A percentile compares a stretch with the other conserved stretches of the same genome.
Evolutionary conservation across 176 grass and related monocot species (phyloP).

Genomic region (Bolboschoenus planiculmis): DNA sequence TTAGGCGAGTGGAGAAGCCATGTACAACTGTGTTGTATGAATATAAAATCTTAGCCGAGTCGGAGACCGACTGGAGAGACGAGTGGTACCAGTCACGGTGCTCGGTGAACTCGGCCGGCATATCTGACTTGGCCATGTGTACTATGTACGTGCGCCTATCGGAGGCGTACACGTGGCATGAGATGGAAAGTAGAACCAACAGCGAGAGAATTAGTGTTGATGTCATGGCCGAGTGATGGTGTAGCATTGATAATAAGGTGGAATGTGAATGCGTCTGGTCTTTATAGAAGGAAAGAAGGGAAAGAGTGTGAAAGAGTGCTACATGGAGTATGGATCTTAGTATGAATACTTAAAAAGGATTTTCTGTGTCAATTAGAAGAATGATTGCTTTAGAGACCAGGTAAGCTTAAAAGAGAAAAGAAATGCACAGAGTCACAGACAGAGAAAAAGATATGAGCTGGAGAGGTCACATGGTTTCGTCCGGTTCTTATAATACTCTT

Average conservation of each 20-base stretch:
- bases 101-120: conserved; percentile 49
- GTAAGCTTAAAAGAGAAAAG: background rate
- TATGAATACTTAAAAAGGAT: background rate
- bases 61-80: conserved; percentile 56
- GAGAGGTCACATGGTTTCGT: conserved; percentile 26
- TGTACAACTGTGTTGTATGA: conserved; percentile 65
- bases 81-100: conserved; percentile 85
- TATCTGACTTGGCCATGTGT: conserved; percentile 76
- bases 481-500: background rate
- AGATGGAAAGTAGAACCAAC: background rate
- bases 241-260: background rate
- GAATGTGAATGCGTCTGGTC: background rate
- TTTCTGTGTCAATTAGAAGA: conserved; percentile 4
- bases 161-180: background rate
- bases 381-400: conserved; percentile 15
- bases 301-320: conserved; percentile 3
- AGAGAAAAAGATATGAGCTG: conserved; percentile 17
- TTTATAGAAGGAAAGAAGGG: conserved; percentile 3
- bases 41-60: conserved; percentile 56
- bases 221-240: conserved; percentile 13
- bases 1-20: conserved; percentile 79
- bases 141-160: conserved; percentile 68
- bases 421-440: background rate
- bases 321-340: conserved; percentile 7
- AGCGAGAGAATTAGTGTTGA: conserved; percentile 7